Evolutionary conservation across 2,329 filamentous ascomycete species (phyloP).

Genomic region (Colletotrichum noveboracense): DNA sequence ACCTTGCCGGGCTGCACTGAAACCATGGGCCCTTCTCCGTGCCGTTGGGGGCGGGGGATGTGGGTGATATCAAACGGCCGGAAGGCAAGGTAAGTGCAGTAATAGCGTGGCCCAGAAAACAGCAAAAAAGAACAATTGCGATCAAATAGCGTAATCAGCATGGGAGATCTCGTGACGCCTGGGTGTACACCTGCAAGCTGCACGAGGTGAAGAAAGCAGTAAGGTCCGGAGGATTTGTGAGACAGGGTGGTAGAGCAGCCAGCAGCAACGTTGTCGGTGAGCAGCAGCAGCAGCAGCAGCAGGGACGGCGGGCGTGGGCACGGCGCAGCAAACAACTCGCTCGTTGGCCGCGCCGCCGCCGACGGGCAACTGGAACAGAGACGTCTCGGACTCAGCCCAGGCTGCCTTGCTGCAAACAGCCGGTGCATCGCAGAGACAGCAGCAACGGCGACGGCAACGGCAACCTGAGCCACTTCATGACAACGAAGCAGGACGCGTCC

Average conservation of each 20-base stretch:
- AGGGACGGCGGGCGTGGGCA: neutral
- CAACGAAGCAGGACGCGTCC: neutral
- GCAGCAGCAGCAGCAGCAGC: neutral
- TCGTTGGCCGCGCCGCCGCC: neutral
- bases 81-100: neutral
- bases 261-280: neutral
- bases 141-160: conserved; percentile 4
- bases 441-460: neutral
- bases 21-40: neutral
- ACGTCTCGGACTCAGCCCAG: neutral
- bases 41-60: neutral
- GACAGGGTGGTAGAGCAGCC: neutral
- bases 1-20: neutral
- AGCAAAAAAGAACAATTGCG: neutral
- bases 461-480: neutral
- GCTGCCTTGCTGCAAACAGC: conserved; percentile 1
- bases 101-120: neutral
- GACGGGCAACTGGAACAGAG: neutral
- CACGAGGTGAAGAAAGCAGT: conserved; percentile 17
- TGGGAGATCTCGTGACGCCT: conserved; percentile 2
- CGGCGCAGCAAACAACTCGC: conserved; percentile 10
- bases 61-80: neutral
- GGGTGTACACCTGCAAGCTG: conserved; percentile 10
- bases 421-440: neutral
- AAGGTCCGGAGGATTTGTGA: conserved; percentile 13